Percentiles rank a stretch among this genome's conserved stretches.
These are phyloP conservation scores for Microbotryomycetes sp. DNA, from an alignment of 1,284 basidiomycete species.

Conservation along the genomic window DNA sequence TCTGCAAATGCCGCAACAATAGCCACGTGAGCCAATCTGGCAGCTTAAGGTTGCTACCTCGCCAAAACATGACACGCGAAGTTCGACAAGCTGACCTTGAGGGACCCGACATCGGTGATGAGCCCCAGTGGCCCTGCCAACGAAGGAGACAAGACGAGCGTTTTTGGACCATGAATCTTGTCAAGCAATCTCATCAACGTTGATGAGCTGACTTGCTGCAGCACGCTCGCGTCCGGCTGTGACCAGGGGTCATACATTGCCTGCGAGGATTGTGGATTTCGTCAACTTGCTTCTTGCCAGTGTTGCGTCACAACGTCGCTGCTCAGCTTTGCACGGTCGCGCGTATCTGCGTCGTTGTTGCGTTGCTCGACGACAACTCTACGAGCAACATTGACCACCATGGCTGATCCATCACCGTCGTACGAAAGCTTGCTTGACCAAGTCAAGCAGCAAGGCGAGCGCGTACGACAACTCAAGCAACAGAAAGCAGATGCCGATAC, in stretches of 20 bases:
- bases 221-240: constrained; percentile 14
- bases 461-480: constrained; percentile 28
- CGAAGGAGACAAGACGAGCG: constrained; percentile 80
- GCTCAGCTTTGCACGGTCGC: no score
- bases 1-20: constrained; percentile 15
- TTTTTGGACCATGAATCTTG: constrained; percentile 89
- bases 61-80: not conserved
- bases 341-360: no score
- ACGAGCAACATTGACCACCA: no score
- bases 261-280: no score
- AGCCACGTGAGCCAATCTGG: not conserved
- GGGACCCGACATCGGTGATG: constrained; percentile 79
- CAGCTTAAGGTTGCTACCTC: not conserved
- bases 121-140: constrained; percentile 88
- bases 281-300: no score
- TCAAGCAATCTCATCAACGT: constrained; percentile 25
- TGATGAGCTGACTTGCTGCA: constrained; percentile 25
- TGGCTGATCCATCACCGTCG: no score
- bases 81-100: constrained; percentile 62
- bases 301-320: no score
- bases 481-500: constrained; percentile 15
- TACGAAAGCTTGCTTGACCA: constrained; percentile 14
- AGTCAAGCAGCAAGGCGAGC: constrained; percentile 20
- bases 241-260: not conserved
- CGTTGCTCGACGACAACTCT: no score